These are phyloP conservation scores for Taxillus chinensis DNA, from an alignment of 164 flowering plant species.

Conservation along the genomic window DNA sequence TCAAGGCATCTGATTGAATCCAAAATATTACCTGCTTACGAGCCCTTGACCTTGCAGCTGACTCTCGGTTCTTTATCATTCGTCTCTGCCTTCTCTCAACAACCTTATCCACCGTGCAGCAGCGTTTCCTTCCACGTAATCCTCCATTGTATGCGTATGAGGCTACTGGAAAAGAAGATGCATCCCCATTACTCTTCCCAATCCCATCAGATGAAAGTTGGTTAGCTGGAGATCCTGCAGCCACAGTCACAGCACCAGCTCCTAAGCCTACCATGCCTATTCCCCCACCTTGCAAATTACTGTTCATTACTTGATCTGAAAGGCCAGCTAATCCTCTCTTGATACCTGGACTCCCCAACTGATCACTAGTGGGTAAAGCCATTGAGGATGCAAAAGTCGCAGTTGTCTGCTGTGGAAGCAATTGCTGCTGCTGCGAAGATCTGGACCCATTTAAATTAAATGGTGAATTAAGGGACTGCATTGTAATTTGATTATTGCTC, in stretches of 20 bases:
- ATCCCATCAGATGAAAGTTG: conserved; percentile 66
- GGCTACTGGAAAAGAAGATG: conserved; percentile 69
- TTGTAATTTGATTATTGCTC: conserved; percentile 20
- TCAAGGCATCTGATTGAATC: too few relatives aligned
- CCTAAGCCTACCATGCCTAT: conserved; percentile 55
- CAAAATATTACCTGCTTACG: conserved; percentile 46
- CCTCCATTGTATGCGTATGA: conserved; percentile 68
- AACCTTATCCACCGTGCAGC: conserved; percentile 47
- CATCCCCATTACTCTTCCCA: conserved; percentile 66
- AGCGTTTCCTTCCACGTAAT: conserved; percentile 37
- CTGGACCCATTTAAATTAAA: conserved; percentile 46
- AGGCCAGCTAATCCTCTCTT: conserved; percentile 42
- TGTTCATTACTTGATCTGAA: conserved; percentile 27
- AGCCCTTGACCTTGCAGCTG: conserved; percentile 66
- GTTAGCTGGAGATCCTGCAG: conserved; percentile 52
- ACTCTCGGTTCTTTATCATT: conserved; percentile 65
- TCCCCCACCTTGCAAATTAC: conserved; percentile 38
- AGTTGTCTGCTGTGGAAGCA: conserved; percentile 31
- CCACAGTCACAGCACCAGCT: conserved; percentile 30
- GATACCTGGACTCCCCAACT: conserved; percentile 35
- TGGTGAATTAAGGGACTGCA: conserved; percentile 33
- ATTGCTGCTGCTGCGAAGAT: conserved; percentile 26
- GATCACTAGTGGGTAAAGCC: conserved; percentile 21
- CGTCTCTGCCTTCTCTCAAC: conserved; percentile 64
- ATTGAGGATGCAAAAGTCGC: conserved; percentile 32